phyloP scores from a whole-genome alignment of 257 asterid species.

The Solanum bukasovii region DNA sequence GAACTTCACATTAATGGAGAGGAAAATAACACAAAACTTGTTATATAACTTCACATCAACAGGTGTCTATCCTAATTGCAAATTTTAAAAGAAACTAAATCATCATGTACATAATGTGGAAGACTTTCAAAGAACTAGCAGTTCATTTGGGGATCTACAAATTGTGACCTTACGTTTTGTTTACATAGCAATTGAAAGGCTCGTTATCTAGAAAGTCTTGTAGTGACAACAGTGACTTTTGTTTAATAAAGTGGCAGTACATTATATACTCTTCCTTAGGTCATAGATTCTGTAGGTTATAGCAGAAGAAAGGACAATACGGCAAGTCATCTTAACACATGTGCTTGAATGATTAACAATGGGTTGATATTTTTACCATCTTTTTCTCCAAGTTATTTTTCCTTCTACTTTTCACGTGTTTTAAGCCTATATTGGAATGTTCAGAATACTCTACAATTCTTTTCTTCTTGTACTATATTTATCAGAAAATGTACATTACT shows the following conservation, averaged over 20 bases:
- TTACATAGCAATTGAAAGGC: background rate
- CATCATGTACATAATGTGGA: background rate
- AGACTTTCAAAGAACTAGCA: background rate
- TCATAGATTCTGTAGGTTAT: background rate
- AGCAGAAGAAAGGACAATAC: background rate
- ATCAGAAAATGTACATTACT: background rate
- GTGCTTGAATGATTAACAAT: background rate
- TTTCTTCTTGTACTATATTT: background rate
- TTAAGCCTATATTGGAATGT: background rate
- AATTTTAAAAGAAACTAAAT: background rate
- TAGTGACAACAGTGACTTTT: background rate
- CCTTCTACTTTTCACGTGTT: background rate
- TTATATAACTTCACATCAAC: background rate
- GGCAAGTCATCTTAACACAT: background rate
- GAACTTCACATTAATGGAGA: background rate
- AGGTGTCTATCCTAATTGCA: background rate
- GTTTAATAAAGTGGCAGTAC: background rate
- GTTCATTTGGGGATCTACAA: background rate
- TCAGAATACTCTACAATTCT: background rate
- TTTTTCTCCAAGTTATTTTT: background rate
- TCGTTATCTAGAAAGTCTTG: background rate
- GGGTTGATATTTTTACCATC: background rate
- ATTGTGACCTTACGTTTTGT: background rate
- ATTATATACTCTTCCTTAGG: background rate
- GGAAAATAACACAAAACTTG: background rate